Evolutionary conservation across 2,329 filamentous ascomycete species (phyloP).

Genomic region (Leptoxyphium fumago): DNA sequence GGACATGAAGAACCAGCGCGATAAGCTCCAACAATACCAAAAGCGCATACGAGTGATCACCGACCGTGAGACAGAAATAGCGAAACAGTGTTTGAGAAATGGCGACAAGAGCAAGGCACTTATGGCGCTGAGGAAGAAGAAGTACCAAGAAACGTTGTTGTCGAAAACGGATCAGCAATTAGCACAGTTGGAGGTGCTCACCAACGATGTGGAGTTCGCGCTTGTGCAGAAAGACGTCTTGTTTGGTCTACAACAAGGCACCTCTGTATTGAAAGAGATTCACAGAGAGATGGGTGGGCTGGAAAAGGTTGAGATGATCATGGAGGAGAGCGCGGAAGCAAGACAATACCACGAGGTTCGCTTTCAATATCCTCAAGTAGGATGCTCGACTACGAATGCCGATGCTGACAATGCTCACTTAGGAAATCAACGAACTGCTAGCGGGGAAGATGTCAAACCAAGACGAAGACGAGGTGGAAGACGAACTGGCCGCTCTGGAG

Average conservation of each 20-base stretch:
- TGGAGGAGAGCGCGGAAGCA: slow-evolving; percentile 84
- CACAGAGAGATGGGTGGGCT: slow-evolving; percentile 92
- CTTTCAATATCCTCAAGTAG: slow-evolving; percentile 1
- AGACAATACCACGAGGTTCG: slow-evolving; percentile 76
- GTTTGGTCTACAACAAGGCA: slow-evolving; percentile 84
- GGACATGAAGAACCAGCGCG: slow-evolving; percentile 93
- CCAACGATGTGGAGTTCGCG: slow-evolving; percentile 83
- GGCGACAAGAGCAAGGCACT: slow-evolving; percentile 72
- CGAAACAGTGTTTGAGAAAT: slow-evolving; percentile 63
- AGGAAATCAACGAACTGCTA: slow-evolving; percentile 90
- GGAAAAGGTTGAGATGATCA: slow-evolving; percentile 84
- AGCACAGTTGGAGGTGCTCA: slow-evolving; percentile 82
- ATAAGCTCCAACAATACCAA: slow-evolving; percentile 94
- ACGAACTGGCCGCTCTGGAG: slow-evolving; percentile 76
- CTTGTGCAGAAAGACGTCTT: slow-evolving; percentile 93
- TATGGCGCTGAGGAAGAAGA: slow-evolving; percentile 81
- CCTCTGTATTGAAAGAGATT: slow-evolving; percentile 76
- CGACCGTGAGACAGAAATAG: slow-evolving; percentile 72
- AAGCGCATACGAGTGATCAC: slow-evolving; percentile 77
- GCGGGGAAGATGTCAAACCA: slow-evolving; percentile 78
- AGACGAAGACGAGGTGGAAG: slow-evolving; percentile 95
- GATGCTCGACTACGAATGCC: neutral
- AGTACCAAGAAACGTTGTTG: slow-evolving; percentile 86
- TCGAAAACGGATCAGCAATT: slow-evolving; percentile 84
- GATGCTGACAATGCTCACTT: slow-evolving; percentile 5